These are phyloP conservation scores for Fusarium mexicanum DNA, from an alignment of 2,329 filamentous ascomycete species.

Conservation along the genomic window DNA sequence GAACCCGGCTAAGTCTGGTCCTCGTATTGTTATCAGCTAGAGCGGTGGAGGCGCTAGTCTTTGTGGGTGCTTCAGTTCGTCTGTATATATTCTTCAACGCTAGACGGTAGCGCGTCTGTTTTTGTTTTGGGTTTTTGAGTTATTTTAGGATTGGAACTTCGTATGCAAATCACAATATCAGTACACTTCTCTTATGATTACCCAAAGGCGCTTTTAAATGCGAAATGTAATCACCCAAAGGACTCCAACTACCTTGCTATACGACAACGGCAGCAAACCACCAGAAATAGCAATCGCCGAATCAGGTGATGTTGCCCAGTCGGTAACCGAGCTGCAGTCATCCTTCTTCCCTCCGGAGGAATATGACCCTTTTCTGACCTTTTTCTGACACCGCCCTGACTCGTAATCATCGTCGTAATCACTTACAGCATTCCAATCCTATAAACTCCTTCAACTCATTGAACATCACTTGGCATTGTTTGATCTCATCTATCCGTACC, in stretches of 20 bases:
- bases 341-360: background rate
- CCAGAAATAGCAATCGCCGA: background rate
- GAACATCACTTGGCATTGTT: background rate
- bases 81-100: background rate
- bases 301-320: background rate
- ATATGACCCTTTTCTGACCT: background rate
- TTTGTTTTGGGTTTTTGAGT: background rate
- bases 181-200: background rate
- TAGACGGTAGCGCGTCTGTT: background rate
- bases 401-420: background rate
- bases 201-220: too few relatives aligned
- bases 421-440: background rate
- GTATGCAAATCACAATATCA: background rate
- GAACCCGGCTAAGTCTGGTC: background rate
- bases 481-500: background rate
- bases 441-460: background rate
- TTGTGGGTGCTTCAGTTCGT: background rate
- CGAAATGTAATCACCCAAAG: background rate
- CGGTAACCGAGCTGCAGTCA: background rate
- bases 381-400: background rate
- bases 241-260: background rate
- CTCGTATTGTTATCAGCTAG: slow-evolving; percentile 1
- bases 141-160: background rate
- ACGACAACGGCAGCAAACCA: background rate
- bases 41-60: background rate